Base-by-base conservation (phyloP, 306 rosid genomes). In the Acacia crassicarpa region DNA sequence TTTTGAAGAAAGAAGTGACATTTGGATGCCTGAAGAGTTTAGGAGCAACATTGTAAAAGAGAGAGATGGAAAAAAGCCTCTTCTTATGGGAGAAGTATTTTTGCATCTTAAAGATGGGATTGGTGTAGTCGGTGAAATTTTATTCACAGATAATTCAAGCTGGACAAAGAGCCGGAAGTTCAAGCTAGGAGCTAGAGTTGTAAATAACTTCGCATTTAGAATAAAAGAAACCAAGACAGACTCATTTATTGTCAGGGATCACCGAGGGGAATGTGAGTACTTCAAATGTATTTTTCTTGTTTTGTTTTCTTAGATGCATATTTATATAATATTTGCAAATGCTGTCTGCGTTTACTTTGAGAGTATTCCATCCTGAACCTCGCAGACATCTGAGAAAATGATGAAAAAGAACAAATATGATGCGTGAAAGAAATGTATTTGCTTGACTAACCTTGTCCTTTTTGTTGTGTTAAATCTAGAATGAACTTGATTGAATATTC, bases 91-190 rank as follows among this genome's bases (percentile, higher is more conserved):
- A 88, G 99, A 95, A 43, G 86, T 91, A 77, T 73, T 87, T 85
- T 74, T 92, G 78, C 82, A 85, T 93, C 97, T 95, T 69, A 90
- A 89, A 84, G 92, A 95, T 43, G 99, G 99, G 44, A 71, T 78
- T 82, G 97, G 94, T 75, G 68, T 51, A 59, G 86, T 93, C 74
- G 85, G 97, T 82, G 98, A 95, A 76, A 92, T 95, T 83, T 92
- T 94, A 81, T 93, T 90, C 79, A 90, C 97, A 9, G 99, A 95
- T 89, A 95, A 95, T 84, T 95, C 99, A 67, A 95, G 99, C 91
- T 95, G 99, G 99, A 95, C 99, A 62, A 89, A 98, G 85, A 93
- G 99, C 79, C 97, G 99, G 23, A 88, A 89, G 84, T 95, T 95
- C 88, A 89, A 92, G 88, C 90, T 95, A 41, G 99, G 99, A 49